phyloP scores from a whole-genome alignment of 2,329 filamentous ascomycete species.

The Ilyonectria mors-panacis region DNA sequence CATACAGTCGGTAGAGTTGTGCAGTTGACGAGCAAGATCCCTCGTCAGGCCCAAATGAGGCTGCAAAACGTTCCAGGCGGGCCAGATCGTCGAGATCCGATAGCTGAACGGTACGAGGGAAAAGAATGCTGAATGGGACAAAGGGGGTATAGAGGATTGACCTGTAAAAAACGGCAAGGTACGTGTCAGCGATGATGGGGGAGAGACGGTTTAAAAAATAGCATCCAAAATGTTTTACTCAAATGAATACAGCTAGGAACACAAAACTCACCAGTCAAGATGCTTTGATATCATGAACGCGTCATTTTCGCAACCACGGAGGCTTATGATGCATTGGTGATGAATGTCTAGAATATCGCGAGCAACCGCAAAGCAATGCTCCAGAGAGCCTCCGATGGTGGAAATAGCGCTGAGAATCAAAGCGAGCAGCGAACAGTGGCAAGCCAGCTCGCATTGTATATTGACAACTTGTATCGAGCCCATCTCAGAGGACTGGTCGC shows the following conservation, averaged over 20 bases:
- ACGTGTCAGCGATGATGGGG: too few relatives aligned
- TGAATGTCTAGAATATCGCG: slow-evolving; percentile 54
- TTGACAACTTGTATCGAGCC: slow-evolving; percentile 50
- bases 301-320: slow-evolving; percentile 44
- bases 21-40: slow-evolving; percentile 38
- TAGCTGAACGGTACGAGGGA: slow-evolving; percentile 49
- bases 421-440: slow-evolving; percentile 52
- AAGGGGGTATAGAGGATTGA: slow-evolving; percentile 55
- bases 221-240: background rate
- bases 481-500: background rate
- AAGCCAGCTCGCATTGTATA: slow-evolving; percentile 53
- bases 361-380: slow-evolving; percentile 51
- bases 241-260: too few relatives aligned
- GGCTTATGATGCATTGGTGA: slow-evolving; percentile 48
- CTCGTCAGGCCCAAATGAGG: slow-evolving; percentile 46
- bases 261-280: slow-evolving; percentile 51
- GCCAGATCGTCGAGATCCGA: slow-evolving; percentile 23
- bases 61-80: slow-evolving; percentile 50
- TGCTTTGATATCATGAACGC: slow-evolving; percentile 53
- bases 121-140: slow-evolving; percentile 56
- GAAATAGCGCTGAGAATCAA: slow-evolving; percentile 51
- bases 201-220: background rate
- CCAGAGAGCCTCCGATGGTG: background rate
- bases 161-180: slow-evolving; percentile 31
- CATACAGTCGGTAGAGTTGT: slow-evolving; percentile 53